Percentiles rank a stretch among this genome's conserved stretches.
These are phyloP conservation scores for Dactylis glomerata DNA, from an alignment of 176 grass and related monocot species.

Conservation along the genomic window DNA sequence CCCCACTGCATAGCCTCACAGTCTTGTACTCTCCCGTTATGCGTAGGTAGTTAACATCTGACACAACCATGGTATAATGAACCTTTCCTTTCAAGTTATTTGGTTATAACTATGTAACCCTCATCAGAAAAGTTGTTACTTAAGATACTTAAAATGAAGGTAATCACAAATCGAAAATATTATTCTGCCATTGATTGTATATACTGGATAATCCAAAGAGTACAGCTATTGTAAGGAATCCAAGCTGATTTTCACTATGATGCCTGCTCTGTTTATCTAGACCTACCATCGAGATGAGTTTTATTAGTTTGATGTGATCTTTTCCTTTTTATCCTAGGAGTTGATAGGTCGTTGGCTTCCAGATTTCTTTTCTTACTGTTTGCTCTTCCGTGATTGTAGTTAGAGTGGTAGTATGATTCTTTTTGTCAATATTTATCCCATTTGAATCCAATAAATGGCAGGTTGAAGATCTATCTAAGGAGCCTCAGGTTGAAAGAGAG, in stretches of 20 bases:
- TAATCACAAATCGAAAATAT: not conserved
- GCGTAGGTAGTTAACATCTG: not conserved
- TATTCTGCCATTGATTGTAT: not conserved
- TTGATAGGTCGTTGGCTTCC: not conserved
- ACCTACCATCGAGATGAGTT: not conserved
- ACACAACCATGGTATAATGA: not conserved
- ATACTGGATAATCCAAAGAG: not conserved
- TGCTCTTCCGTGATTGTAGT: not conserved
- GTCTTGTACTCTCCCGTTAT: not conserved
- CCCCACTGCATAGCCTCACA: not conserved
- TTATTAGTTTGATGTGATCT: not conserved
- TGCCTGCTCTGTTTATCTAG: not conserved
- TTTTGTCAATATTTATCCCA: not conserved
- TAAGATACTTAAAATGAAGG: not conserved
- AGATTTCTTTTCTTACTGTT: not conserved
- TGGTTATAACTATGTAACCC: not conserved
- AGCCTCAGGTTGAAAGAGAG: conserved; percentile 93
- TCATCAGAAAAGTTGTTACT: not conserved
- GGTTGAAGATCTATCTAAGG: conserved; percentile 96
- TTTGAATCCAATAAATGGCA: conserved; percentile 34
- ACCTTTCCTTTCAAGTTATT: not conserved
- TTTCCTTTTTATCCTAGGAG: not conserved
- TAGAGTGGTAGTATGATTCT: not conserved
- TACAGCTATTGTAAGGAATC: not conserved
- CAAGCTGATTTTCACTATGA: not conserved